Evolutionary conservation across 2,329 filamentous ascomycete species (phyloP).

Genomic region (Nothophoma quercina): DNA sequence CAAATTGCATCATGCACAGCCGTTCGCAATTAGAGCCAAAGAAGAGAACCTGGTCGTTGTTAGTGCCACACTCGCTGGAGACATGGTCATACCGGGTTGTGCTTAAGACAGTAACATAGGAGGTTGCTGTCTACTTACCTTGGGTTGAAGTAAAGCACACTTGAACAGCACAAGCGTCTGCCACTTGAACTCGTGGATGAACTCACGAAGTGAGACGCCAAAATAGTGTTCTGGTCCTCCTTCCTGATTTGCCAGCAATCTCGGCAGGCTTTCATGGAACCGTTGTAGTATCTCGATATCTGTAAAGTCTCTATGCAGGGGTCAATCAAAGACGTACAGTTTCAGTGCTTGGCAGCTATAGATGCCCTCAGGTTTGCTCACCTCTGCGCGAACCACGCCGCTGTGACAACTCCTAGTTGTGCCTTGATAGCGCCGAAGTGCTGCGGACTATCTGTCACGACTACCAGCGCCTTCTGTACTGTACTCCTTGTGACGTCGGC

Average conservation of each 20-base stretch:
- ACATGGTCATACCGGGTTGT: no score
- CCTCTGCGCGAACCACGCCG: constrained; percentile 94
- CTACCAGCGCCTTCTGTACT: constrained; percentile 96
- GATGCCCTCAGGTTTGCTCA: constrained; percentile 45
- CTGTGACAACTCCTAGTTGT: constrained; percentile 87
- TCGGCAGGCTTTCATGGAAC: constrained; percentile 86
- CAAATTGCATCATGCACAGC: constrained; percentile 98
- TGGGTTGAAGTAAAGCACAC: constrained; percentile 90
- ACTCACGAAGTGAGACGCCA: constrained; percentile 81
- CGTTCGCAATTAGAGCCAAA: constrained; percentile 96
- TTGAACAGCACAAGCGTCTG: constrained; percentile 95
- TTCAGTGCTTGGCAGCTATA: neutral
- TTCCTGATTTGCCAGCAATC: constrained; percentile 67
- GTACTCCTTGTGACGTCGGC: constrained; percentile 95
- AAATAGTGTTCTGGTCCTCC: constrained; percentile 87
- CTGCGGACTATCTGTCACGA: constrained; percentile 89
- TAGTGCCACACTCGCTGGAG: constrained; percentile 11
- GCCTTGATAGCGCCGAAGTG: constrained; percentile 90
- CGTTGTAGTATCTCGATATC: constrained; percentile 88
- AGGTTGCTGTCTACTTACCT: constrained; percentile 64
- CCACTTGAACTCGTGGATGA: constrained; percentile 93
- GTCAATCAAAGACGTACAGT: constrained; percentile 18
- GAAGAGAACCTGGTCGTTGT: constrained; percentile 81
- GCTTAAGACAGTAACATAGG: no score
- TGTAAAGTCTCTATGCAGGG: constrained; percentile 71